These are phyloP conservation scores for Abrus precatorius DNA, from an alignment of 306 rosid species.

Conservation along the genomic window DNA sequence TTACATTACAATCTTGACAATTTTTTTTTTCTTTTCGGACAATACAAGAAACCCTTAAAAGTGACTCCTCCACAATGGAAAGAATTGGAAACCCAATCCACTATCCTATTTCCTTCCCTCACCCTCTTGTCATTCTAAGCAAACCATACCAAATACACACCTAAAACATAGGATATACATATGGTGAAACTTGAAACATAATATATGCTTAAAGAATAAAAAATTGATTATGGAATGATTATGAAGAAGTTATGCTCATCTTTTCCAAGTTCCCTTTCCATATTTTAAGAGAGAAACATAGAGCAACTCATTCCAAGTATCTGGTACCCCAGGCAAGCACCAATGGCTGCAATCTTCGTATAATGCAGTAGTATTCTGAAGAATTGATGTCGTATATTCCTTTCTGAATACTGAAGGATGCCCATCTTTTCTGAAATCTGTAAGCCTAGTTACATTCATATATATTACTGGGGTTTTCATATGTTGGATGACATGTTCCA, in stretches of 20 bases:
- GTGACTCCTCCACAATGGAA: not conserved
- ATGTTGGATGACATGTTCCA: constrained; percentile 61
- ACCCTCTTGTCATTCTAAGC: not conserved
- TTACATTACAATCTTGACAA: constrained; percentile 26
- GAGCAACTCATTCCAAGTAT: constrained; percentile 58
- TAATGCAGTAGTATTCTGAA: constrained; percentile 23
- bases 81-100: constrained; percentile 13
- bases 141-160: not conserved
- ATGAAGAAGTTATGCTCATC: not conserved
- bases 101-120: constrained; percentile 8
- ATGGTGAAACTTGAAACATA: not conserved
- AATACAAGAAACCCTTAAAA: not conserved
- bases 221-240: constrained; percentile 1
- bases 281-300: constrained; percentile 50
- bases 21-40: not conserved
- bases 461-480: constrained; percentile 71
- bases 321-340: constrained; percentile 70
- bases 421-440: constrained; percentile 83
- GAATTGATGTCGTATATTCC: constrained; percentile 45
- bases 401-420: constrained; percentile 77
- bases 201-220: constrained; percentile 5
- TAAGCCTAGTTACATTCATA: constrained; percentile 76
- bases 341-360: constrained; percentile 68
- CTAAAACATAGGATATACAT: not conserved
- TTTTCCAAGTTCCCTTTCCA: constrained; percentile 49